Base-by-base conservation (phyloP, 768 basidiomycete species). In the Ephemerocybe angulata region DNA sequence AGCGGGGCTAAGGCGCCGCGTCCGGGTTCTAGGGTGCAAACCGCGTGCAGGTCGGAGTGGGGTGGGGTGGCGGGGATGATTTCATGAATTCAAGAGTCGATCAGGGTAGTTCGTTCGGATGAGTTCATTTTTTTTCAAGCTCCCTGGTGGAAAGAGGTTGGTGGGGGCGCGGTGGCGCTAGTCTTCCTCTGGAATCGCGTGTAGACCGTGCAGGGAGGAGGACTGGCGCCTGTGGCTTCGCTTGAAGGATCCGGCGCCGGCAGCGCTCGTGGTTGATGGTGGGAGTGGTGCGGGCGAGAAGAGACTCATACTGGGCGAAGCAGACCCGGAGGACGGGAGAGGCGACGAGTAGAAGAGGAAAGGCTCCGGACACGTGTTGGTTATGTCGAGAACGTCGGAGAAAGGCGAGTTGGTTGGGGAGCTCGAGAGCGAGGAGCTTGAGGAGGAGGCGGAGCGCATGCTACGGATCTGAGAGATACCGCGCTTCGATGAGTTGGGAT, bases 121-220 rank as follows among this genome's bases (percentile, higher is more conserved):
- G n/a, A n/a, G n/a, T n/a, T n/a, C n/a, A n/a, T n/a, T n/a, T n/a
- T n/a, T n/a, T n/a, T n/a, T n/a, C n/a, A n/a, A n/a, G n/a, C n/a
- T n/a, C n/a, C n/a, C n/a, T n/a, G n/a, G n/a, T n/a, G n/a, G n/a
- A n/a, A n/a, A n/a, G n/a, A n/a, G 17, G 27, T 22, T 24, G 43
- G 10, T 4, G 24, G 25, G 22, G 43, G 22, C 43, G 43, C 43
- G 22, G 21, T 11, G 25, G 30, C 13, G 28, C 30, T 51, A 56
- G 50, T 56, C 55, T 31, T 56, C 55, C 50, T 56, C 55, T 19
- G 55, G 48, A 43, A 56, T 56, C 21, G 37, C 41, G 42, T 56
- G 50, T 19, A 56, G 50, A 12, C 30, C 41, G 33, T 56, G 50
- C 24, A 56, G 42, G 1, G 37, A 35, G 27, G 49, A 44, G 15